phyloP scores from a whole-genome alignment of 331 rosid species.

The Arachis monticola region DNA sequence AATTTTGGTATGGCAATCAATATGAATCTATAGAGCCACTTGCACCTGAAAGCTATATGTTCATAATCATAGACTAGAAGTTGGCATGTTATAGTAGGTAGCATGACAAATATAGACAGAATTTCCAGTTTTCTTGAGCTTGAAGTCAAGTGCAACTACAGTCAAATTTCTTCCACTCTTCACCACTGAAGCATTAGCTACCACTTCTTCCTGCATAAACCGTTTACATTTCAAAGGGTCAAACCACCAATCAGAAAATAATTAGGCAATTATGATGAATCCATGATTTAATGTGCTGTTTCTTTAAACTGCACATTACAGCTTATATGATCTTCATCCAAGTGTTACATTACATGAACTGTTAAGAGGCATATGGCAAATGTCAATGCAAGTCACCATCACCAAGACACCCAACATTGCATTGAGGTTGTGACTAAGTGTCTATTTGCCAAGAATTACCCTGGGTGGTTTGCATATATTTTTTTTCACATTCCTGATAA shows the following conservation, averaged over 20 bases:
- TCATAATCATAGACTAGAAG: slow-evolving; percentile 64
- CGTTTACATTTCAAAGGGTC: slow-evolving; percentile 17
- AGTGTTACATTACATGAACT: neutral
- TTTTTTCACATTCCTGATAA: no score
- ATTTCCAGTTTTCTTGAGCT: slow-evolving; percentile 54
- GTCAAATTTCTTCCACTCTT: slow-evolving; percentile 78
- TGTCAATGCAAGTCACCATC: slow-evolving; percentile 5
- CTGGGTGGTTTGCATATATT: no score
- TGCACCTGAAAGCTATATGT: slow-evolving; percentile 4
- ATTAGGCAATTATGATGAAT: neutral
- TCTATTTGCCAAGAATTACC: neutral
- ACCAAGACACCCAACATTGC: slow-evolving; percentile 1
- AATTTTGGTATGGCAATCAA: neutral
- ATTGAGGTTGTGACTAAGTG: neutral
- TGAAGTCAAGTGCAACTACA: slow-evolving; percentile 61
- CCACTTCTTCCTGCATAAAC: slow-evolving; percentile 63
- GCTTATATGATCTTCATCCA: neutral
- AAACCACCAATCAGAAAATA: neutral
- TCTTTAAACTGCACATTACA: neutral
- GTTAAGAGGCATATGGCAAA: slow-evolving; percentile 1
- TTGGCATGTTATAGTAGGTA: slow-evolving; percentile 76
- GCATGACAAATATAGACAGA: slow-evolving; percentile 64
- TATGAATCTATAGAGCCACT: neutral
- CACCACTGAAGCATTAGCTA: slow-evolving; percentile 58
- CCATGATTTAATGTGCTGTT: neutral